Conservation (phyloP, 176 grass and related monocot genomes). For the Alopecurus myosuroides region DNA sequence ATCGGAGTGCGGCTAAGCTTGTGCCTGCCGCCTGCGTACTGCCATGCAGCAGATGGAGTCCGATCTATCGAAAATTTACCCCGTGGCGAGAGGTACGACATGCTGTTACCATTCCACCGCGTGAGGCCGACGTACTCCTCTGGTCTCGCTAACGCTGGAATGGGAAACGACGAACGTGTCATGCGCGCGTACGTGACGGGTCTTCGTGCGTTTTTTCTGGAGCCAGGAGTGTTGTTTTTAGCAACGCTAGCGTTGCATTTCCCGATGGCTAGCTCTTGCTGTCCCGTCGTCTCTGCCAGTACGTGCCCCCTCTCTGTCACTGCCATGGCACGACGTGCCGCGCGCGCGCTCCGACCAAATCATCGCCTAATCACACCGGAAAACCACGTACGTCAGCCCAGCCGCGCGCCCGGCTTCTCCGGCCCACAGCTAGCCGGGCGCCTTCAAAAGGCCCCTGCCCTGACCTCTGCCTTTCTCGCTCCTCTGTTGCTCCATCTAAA, state of each 20-base stretch:
- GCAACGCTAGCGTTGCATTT: constrained; percentile 23
- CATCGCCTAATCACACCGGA: constrained; percentile 47
- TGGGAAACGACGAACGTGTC: neutral
- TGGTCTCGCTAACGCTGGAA: neutral
- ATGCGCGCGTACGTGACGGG: neutral
- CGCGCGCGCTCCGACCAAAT: constrained; percentile 42
- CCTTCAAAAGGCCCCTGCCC: neutral
- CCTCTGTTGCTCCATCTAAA: constrained; percentile 10
- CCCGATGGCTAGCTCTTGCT: constrained; percentile 4
- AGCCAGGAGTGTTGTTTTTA: constrained; percentile 15
- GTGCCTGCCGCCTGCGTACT: neutral
- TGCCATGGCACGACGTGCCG: neutral
- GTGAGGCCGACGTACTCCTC: neutral
- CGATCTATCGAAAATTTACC: neutral
- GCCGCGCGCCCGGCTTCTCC: neutral
- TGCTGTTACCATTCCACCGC: neutral
- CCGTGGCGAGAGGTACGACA: too few species aligned
- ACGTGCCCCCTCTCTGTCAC: neutral
- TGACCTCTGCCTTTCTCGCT: neutral
- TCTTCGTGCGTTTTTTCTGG: constrained; percentile 1
- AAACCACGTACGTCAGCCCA: neutral
- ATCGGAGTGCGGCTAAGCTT: constrained; percentile 26
- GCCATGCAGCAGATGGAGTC: neutral
- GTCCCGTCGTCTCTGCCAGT: neutral
- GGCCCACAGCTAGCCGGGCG: neutral